Percentiles rank a stretch among this genome's conserved stretches.
These are phyloP conservation scores for Penicillium coprophilum DNA, from an alignment of 495 filamentous ascomycete genomes.

Conservation along the genomic window DNA sequence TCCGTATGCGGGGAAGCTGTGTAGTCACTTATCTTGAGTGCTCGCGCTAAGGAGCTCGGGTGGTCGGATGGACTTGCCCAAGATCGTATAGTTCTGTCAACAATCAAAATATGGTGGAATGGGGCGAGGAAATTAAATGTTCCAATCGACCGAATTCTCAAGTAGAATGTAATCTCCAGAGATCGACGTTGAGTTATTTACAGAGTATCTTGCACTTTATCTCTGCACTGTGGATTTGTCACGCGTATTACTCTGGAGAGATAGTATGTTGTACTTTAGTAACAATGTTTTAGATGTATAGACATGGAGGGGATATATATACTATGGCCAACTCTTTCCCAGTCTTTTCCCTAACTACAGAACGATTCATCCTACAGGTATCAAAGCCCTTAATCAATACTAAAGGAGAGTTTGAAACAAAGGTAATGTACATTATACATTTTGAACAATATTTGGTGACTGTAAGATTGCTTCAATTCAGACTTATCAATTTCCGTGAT, in stretches of 20 bases:
- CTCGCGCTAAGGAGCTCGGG: neutral
- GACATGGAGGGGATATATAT: neutral
- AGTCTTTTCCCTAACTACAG: neutral
- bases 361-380: neutral
- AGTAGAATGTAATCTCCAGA: neutral
- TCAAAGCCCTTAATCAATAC: neutral
- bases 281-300: neutral
- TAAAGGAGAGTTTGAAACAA: neutral
- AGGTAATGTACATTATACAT: neutral
- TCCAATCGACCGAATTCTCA: neutral
- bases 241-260: neutral
- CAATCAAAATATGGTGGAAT: neutral
- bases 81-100: conserved; percentile 1
- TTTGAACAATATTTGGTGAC: neutral
- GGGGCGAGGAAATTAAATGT: neutral
- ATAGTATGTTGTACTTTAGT: neutral
- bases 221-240: neutral
- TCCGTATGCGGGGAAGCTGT: conserved; percentile 5
- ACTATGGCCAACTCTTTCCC: too few species aligned
- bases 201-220: neutral
- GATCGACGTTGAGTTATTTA: neutral
- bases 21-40: conserved; percentile 2
- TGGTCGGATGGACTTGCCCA: conserved; percentile 27
- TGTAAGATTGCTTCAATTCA: neutral
- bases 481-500: neutral